Evolutionary conservation across 495 filamentous ascomycete species (phyloP).

Genomic region (Penicillium waksmanii): DNA sequence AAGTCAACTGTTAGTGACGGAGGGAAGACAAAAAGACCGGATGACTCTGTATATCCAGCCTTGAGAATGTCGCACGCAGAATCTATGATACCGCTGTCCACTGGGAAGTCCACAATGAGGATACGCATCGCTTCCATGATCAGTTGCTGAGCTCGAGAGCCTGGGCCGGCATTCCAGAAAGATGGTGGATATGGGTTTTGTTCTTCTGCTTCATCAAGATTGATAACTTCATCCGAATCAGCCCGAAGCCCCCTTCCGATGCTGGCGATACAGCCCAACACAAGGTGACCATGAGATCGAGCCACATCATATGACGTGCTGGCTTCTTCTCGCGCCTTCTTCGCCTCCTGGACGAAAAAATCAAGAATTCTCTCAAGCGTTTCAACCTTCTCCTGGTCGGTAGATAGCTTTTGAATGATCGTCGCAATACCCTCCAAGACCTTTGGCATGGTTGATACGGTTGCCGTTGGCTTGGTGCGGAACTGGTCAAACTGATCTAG

Average conservation of each 20-base stretch:
- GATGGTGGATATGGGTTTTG: conserved; percentile 42
- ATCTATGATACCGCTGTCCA: conserved; percentile 73
- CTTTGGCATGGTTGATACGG: conserved; percentile 74
- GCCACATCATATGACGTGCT: conserved; percentile 46
- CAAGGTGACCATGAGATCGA: conserved; percentile 61
- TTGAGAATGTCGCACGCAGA: conserved; percentile 74
- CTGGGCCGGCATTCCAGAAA: conserved; percentile 65
- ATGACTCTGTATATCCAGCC: conserved; percentile 77
- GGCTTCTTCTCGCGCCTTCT: conserved; percentile 41
- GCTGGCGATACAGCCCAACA: conserved; percentile 71
- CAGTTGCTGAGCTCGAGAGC: conserved; percentile 56
- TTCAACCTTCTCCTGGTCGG: conserved; percentile 62
- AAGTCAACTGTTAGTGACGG: conserved; percentile 71
- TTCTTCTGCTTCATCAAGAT: conserved; percentile 56
- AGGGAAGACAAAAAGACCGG: conserved; percentile 77
- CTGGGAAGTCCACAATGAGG: conserved; percentile 56
- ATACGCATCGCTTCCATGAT: conserved; percentile 58
- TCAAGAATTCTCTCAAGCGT: conserved; percentile 66
- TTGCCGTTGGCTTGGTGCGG: conserved; percentile 59
- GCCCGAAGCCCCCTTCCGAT: conserved; percentile 82
- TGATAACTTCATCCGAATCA: conserved; percentile 69
- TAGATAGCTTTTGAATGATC: conserved; percentile 76
- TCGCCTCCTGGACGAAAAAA: conserved; percentile 55
- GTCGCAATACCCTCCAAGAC: conserved; percentile 82
- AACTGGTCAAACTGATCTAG: conserved; percentile 76